Evolutionary conservation across 352 stramenopile genomes (phyloP).

Genomic region (Thraustochytrium striatum): DNA sequence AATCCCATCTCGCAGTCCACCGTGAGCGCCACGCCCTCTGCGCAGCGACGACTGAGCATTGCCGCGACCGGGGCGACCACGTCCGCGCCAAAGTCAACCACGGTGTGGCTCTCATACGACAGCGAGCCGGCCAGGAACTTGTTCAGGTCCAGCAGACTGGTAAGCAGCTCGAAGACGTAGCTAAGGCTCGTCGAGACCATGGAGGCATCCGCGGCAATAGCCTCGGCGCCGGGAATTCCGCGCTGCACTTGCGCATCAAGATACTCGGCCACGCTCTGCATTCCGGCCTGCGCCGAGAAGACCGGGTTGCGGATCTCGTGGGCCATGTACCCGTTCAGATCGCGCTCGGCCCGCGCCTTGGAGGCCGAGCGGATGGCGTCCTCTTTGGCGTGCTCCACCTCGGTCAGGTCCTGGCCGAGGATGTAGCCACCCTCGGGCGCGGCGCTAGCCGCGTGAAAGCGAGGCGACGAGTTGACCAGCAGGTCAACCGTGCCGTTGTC

Average conservation of each 20-base stretch:
- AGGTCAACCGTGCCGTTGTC: no score
- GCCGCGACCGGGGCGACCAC: not conserved
- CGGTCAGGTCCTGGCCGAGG: slow-evolving; percentile 28
- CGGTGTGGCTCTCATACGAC: no score
- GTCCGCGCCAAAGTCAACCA: no score
- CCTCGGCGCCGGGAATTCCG: no score
- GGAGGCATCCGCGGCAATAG: no score
- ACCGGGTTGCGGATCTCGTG: slow-evolving; percentile 52
- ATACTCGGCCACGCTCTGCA: no score
- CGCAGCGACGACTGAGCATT: no score
- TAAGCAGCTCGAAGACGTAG: slow-evolving; percentile 49
- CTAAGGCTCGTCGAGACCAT: slow-evolving; percentile 21
- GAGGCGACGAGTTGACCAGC: no score
- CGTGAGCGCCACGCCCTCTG: not conserved
- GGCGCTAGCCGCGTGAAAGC: no score
- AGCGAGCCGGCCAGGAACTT: not conserved
- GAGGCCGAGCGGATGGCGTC: slow-evolving; percentile 19
- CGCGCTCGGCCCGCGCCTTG: not conserved
- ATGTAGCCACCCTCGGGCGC: no score
- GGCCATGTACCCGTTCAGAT: slow-evolving; percentile 48
- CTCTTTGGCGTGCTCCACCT: slow-evolving; percentile 1
- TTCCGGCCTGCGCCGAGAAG: no score
- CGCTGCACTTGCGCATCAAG: no score
- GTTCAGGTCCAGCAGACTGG: slow-evolving; percentile 50
- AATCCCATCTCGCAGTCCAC: not conserved